Percentiles rank a stretch among this genome's conserved stretches.
phyloP scores from a whole-genome alignment of 495 filamentous ascomycete genomes.

The Hapsidospora chrysogenum region DNA sequence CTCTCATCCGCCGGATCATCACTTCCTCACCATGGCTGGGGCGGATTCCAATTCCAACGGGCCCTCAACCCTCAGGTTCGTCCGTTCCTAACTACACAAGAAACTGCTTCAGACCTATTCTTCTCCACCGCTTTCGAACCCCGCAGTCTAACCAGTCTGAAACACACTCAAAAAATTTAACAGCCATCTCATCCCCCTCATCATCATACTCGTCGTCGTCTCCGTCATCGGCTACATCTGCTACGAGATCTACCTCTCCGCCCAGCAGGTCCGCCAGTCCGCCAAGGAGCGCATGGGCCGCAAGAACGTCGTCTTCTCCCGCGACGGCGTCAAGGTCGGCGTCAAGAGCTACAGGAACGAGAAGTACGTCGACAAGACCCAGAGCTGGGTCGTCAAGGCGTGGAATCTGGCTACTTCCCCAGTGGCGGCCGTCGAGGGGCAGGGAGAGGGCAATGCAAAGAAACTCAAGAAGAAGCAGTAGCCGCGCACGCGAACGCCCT shows the following conservation, averaged over 20 bases:
- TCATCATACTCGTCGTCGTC: conserved; percentile 54
- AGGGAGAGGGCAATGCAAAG: no score
- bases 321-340: conserved; percentile 69
- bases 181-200: conserved; percentile 52
- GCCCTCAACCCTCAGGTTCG: no score
- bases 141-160: no score
- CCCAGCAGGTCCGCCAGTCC: conserved; percentile 47
- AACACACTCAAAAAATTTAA: neutral
- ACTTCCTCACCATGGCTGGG: no score
- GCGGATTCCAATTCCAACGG: no score
- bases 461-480: no score
- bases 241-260: conserved; percentile 58
- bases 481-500: no score
- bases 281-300: conserved; percentile 64
- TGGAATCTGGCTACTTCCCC: conserved; percentile 60
- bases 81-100: no score
- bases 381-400: conserved; percentile 66
- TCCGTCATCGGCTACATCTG: conserved; percentile 43
- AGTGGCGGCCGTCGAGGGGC: no score
- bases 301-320: conserved; percentile 65
- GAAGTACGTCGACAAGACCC: conserved; percentile 66
- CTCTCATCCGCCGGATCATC: neutral
- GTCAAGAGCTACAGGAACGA: conserved; percentile 62
- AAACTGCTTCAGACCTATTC: no score
- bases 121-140: no score